A percentile compares a stretch with the other conserved stretches of the same genome.
Evolutionary conservation across 371 early-diverging fungal genomes (phyloP).

Genomic region (Mortierella sp.): DNA sequence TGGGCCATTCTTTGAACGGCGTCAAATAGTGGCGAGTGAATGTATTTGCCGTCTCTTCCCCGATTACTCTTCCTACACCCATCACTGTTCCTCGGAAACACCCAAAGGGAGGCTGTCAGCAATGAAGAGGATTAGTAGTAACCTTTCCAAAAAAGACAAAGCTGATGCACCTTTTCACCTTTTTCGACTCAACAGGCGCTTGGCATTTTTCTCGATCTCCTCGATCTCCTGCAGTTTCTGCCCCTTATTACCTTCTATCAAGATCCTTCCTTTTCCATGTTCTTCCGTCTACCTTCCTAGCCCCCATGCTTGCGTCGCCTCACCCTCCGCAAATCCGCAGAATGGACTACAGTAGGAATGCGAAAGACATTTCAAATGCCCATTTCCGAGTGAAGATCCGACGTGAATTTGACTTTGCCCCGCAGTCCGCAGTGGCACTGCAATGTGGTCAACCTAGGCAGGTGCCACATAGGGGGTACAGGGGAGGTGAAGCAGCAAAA

Average conservation of each 20-base stretch:
- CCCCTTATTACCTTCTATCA: neutral
- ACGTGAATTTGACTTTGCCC: neutral
- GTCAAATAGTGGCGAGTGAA: neutral
- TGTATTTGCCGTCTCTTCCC: neutral
- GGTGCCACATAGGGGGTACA: neutral
- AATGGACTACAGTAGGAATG: neutral
- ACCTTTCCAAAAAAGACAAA: neutral
- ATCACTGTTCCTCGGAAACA: too few relatives aligned
- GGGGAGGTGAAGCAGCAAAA: neutral
- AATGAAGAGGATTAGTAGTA: neutral
- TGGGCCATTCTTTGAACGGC: neutral
- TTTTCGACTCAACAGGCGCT: slow-evolving; percentile 7
- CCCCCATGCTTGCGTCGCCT: neutral
- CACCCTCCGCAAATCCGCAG: neutral
- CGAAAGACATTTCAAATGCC: neutral
- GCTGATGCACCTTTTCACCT: neutral
- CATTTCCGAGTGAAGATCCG: neutral
- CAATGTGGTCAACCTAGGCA: neutral
- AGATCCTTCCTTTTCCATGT: neutral
- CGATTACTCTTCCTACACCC: neutral
- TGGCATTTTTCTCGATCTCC: neutral
- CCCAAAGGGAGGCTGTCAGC: too few relatives aligned
- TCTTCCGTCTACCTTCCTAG: neutral
- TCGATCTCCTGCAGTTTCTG: neutral
- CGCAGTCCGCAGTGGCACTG: slow-evolving; percentile 9